Percentiles rank a stretch among this genome's conserved stretches.
Evolutionary conservation across 2,329 filamentous ascomycete genomes (phyloP).

Genomic region (Nigrospora oryzae): DNA sequence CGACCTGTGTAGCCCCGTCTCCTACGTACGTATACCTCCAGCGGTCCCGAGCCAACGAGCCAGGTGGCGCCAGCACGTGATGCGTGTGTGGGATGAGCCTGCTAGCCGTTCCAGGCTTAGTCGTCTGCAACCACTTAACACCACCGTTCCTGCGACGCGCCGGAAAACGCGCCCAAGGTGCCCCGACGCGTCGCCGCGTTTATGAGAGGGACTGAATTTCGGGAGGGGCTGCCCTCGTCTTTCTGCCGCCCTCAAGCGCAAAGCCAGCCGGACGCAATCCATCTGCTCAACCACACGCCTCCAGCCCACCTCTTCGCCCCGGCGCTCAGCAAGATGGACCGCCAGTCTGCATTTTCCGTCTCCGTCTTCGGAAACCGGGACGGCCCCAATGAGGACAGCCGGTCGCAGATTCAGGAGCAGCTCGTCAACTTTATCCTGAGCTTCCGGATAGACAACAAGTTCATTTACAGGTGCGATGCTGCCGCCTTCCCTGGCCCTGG

Average conservation of each 20-base stretch:
- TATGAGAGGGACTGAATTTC: not conserved
- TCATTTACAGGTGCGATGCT: slow-evolving; percentile 72
- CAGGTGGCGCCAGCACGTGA: too few species aligned
- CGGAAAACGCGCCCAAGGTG: too few species aligned
- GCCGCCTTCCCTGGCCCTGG: not conserved
- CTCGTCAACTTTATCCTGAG: slow-evolving; percentile 88
- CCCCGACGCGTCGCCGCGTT: not conserved
- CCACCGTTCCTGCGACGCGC: too few species aligned
- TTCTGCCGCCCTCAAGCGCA: not conserved
- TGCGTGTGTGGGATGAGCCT: too few species aligned
- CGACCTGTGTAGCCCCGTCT: too few species aligned
- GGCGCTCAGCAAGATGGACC: slow-evolving; percentile 57
- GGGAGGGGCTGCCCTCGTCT: not conserved
- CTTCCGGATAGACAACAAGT: slow-evolving; percentile 88
- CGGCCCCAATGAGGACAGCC: slow-evolving; percentile 59
- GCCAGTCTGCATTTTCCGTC: slow-evolving; percentile 76
- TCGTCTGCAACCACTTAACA: too few species aligned
- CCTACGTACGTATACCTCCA: too few species aligned
- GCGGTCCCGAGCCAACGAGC: too few species aligned
- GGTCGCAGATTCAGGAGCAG: slow-evolving; percentile 65
- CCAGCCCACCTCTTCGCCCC: not conserved
- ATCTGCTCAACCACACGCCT: not conserved
- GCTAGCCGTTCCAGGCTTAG: too few species aligned
- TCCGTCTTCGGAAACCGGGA: slow-evolving; percentile 67
- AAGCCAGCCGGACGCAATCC: slow-evolving; percentile 1